Base-by-base conservation (phyloP, 2,329 filamentous ascomycete species). In the Blastomyces emzantsi region DNA sequence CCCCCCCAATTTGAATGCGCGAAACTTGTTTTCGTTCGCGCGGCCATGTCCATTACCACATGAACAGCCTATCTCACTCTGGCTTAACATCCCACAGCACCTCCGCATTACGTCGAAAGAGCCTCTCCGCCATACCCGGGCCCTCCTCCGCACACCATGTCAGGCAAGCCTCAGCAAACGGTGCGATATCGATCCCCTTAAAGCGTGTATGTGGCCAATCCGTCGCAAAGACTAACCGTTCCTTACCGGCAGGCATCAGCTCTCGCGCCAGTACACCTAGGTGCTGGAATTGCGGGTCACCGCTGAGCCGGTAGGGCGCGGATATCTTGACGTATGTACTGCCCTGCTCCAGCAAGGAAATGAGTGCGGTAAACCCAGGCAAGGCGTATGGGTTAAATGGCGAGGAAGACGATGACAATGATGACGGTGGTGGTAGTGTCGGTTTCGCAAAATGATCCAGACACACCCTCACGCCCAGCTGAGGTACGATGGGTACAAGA, bases 191-290 rank as follows among this genome's bases (percentile, higher is more conserved):
- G 1, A 85, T 67, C 1, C 80, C 80, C 28, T 85, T 81, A 64
- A 83, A 87, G 15, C 85, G 76, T 2, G 85, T 87, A 71, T 87
- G 84, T 25, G 85, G 85, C 85, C 85, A 87, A 68, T 87, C 85
- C 0, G 83, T 85, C 1, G 83, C 84, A 71, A 85, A 87, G 0
- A 87, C 79, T 11, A 84, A 75, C 19, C 79, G 75, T 28, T 77
- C 72, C 1, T 76, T 76, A 13, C 77, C 80, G 4, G 78, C 71
- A 3, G 71, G 70, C 43, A 86, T 67, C 8, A 86, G 72, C 67
- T 85, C 80, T 17, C 71, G 73, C 9, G 78, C 79, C 49, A 87
- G 72, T 1, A 77, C 76, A 61, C 82, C 78, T 3, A 84, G 66
- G 56, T 82, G 77, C 36, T 72, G 73, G 64, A 81, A 75, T 28